Evolutionary conservation across 1,284 basidiomycete genomes (phyloP).

Genomic region (Ceratobasidium sp.): DNA sequence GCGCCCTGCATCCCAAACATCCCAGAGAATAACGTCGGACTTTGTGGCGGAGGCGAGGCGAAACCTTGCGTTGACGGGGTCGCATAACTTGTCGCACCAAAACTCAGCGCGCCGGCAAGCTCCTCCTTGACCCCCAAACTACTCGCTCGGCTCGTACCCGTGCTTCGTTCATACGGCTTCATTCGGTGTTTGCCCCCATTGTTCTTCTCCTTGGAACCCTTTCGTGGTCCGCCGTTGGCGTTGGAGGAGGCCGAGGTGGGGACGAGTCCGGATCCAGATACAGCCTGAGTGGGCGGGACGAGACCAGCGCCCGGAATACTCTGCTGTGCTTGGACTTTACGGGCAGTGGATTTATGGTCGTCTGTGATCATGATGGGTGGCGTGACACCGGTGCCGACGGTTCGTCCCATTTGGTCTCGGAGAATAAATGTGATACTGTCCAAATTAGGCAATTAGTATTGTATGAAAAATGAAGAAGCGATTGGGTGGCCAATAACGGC

Average conservation of each 20-base stretch:
- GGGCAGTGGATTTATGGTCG: slow-evolving; percentile 86
- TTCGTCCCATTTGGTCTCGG: slow-evolving; percentile 78
- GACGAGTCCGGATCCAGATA: not conserved
- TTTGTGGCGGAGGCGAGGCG: slow-evolving; percentile 29
- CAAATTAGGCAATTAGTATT: not conserved
- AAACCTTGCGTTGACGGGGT: slow-evolving; percentile 34
- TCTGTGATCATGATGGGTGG: slow-evolving; percentile 99
- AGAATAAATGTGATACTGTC: slow-evolving; percentile 85
- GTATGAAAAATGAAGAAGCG: not conserved
- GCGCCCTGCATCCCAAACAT: slow-evolving; percentile 2
- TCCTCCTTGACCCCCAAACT: slow-evolving; percentile 35
- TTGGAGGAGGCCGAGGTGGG: not conserved
- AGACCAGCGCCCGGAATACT: not conserved
- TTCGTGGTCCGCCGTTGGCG: not conserved
- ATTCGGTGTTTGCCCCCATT: slow-evolving; percentile 24
- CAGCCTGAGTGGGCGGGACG: not conserved
- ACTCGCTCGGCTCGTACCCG: slow-evolving; percentile 30
- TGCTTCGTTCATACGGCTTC: slow-evolving; percentile 30
- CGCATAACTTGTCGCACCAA: slow-evolving; percentile 20
- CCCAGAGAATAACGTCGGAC: slow-evolving; percentile 4
- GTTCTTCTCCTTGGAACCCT: slow-evolving; percentile 16
- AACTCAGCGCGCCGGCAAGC: not conserved
- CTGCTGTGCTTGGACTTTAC: slow-evolving; percentile 38
- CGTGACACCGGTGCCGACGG: slow-evolving; percentile 84
- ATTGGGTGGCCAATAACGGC: not conserved